Percentiles rank a stretch among this genome's conserved stretches.
Conservation (phyloP, 257 asterid genomes). For the Primulina huaijiensis region DNA sequence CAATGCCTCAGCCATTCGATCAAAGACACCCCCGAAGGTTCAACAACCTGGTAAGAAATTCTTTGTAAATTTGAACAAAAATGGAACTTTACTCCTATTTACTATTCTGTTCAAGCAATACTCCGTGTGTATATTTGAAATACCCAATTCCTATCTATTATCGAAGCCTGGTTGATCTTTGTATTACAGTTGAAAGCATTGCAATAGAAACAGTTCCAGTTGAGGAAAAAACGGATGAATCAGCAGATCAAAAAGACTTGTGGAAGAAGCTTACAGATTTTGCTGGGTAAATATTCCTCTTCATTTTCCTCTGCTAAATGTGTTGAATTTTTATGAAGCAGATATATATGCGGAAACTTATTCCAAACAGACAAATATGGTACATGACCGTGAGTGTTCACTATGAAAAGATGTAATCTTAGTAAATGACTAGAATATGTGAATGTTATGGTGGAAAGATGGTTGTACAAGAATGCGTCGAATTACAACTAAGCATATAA, state of each 20-base stretch:
- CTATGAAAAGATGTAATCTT: not conserved
- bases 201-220: slow-evolving; percentile 41
- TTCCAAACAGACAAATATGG: not conserved
- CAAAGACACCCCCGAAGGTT: slow-evolving; percentile 60
- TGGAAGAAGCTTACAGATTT: slow-evolving; percentile 76
- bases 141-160: slow-evolving; percentile 3
- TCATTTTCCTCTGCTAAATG: slow-evolving; percentile 6
- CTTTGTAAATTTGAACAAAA: slow-evolving; percentile 1
- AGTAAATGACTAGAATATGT: not conserved
- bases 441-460: not conserved
- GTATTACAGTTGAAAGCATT: slow-evolving; percentile 46
- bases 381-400: not conserved
- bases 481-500: no score
- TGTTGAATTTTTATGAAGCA: not conserved
- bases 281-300: slow-evolving; percentile 62
- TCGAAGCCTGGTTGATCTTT: slow-evolving; percentile 15
- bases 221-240: slow-evolving; percentile 39
- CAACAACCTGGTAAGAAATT: slow-evolving; percentile 59
- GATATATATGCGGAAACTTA: no score
- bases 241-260: slow-evolving; percentile 55
- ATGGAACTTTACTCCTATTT: not conserved
- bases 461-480: not conserved
- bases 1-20: slow-evolving; percentile 46
- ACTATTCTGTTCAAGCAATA: not conserved
- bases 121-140: not conserved